These are phyloP conservation scores for Arctium minus DNA, from an alignment of 129 eudicot species.

Conservation along the genomic window DNA sequence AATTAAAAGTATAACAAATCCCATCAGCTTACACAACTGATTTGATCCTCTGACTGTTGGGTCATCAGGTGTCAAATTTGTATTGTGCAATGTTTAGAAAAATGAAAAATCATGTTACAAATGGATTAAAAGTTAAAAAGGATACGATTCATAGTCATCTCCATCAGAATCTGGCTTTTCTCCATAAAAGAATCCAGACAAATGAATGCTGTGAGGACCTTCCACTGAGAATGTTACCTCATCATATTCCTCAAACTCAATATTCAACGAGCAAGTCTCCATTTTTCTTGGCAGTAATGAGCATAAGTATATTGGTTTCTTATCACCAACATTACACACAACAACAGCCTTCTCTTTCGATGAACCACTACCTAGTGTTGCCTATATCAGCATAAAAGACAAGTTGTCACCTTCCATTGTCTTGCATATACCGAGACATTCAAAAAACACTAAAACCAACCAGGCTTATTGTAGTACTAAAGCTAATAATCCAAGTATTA, in stretches of 20 bases:
- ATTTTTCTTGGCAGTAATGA: conserved; percentile 68
- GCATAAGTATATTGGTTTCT: conserved; percentile 65
- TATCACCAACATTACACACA: conserved; percentile 79
- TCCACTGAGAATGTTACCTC: conserved; percentile 74
- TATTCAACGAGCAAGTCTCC: conserved; percentile 73
- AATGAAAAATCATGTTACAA: neutral
- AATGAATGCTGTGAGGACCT: conserved; percentile 83
- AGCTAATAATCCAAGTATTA: neutral
- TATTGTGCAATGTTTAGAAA: neutral
- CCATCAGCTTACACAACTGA: neutral
- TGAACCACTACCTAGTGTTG: conserved; percentile 62
- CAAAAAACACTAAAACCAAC: neutral
- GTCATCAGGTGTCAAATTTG: neutral
- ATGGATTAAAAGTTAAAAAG: conserved; percentile 28
- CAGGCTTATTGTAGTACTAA: neutral
- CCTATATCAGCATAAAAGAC: conserved; percentile 42
- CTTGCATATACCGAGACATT: neutral
- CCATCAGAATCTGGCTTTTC: conserved; percentile 39
- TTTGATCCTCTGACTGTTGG: neutral
- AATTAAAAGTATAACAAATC: neutral
- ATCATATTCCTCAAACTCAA: conserved; percentile 85
- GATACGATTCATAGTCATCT: conserved; percentile 69
- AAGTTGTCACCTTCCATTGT: neutral
- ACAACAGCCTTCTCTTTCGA: conserved; percentile 66
- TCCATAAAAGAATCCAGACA: conserved; percentile 80